Base-by-base conservation (phyloP, 257 asterid species). In the Anisodus tanguticus region DNA sequence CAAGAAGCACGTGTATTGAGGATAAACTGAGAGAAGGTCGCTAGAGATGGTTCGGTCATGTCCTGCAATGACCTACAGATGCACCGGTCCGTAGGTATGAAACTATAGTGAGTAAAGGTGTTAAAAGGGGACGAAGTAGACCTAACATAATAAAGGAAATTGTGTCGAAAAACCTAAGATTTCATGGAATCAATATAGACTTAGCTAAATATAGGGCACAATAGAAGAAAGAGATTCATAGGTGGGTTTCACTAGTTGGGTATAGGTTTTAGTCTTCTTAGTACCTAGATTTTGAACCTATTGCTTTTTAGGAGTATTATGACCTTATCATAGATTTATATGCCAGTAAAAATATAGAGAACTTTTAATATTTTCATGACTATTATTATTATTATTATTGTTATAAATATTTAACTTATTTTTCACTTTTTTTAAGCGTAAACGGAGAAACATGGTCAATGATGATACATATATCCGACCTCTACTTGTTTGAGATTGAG, bases 291-390 rank as follows among this genome's bases (percentile, higher is more conserved):
- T 11, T 66, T 66, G 4, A 35, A 12, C 41, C 72, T 31, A 66
- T 31, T 66, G 10, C 19, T 66, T 66, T 22, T 66, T 66, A 35
- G 17, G 19, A 12, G 47, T 35, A 66, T 35, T 35, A 12, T 66
- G 47, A 66, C 47, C 72, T 66, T 66, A 35, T 66, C 47, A 35
- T 66, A 66, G 47, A 66, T 35, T 66, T 11, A 66, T 66, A 66
- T 66, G 47, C 45, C 72, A 11, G 4, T 11, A 66, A 66, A 64
- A 31, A 2, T 66, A 31, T 11, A 66, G 19, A 12, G 10, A 35
- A 31, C 45, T 12, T 66, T 0, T 66, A 35, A 5, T 66, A 66
- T 66, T 31, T 31, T 31, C 35, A 31, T 31, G 35, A 31, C 35
- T 66, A 4, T 3, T n/a, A 12, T 66, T 35, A 2, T 66, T 60